Evolutionary conservation across 306 rosid species (phyloP), one percentile per base, ranked within the genome.

Genomic region (Neltuma alba): DNA sequence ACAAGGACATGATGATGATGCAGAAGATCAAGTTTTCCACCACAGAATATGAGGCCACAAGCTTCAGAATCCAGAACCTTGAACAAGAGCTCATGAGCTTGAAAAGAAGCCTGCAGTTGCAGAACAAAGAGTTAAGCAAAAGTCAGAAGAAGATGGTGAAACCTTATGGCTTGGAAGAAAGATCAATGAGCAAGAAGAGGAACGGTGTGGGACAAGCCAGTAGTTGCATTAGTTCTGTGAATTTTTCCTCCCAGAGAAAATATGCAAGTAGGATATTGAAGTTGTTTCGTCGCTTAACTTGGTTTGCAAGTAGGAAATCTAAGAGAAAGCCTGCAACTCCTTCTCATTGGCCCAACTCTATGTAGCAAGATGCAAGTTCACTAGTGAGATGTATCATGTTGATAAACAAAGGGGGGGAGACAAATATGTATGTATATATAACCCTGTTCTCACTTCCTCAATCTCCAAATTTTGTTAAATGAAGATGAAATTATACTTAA

Each of bases 41-140:
- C 38, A 79, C 87, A 40, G 96, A 94, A 65, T 89, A 84, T 36
- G 97, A 92, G 85, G 90, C 97, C 7, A 92, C 98, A 38, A 92
- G 97, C 89, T 90, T 94, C 84, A 90, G 96, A 70, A 90, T 92
- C 42, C 97, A 92, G 75, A 90, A 57, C 55, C 96, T 94, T 60
- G 94, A 94, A 64, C 91, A 90, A 79, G 97, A 92, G 79, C 88
- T 94, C 77, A 69, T 83, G 84, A 78, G 92, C 27, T 79, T 94
- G 92, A 92, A 94, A 83, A 86, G 60, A 60, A 94, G 84, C 79
- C 86, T 94, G 71, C 88, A 89, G 13, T 54, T 92, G 87, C 91
- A 90, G 72, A 84, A 86, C 47, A 76, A 70, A 63, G 80, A 85
- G 9, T 60, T 79, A 70, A 66, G 77, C 52, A 82, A 85, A 65